Evolutionary conservation across 805 yeast genomes (phyloP), one percentile per base, ranked within the genome.

Genomic region (Kodamaea leandrae): DNA sequence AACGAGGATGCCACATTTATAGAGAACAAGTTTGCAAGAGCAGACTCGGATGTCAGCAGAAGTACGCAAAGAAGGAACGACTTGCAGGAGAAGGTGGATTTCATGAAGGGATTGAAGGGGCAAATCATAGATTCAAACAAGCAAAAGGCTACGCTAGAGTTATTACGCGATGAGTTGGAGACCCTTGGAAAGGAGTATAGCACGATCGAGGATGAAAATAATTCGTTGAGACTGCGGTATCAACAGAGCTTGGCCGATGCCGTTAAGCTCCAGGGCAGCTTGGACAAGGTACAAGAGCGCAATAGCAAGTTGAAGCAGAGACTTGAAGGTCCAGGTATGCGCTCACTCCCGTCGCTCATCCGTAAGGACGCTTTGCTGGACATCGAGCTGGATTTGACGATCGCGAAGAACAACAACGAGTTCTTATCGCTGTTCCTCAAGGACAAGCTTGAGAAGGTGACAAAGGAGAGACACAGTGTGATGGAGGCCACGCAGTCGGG

Each of bases 211-310:
- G 51, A 53, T 4, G 73, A 65, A 23, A 55, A 57, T 37, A 71
- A 67, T 15, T 20, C 38, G 0, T 44, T 54, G 3, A 52, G 72
- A 9, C 48, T 36, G 8, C 51, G 57, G 34, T 69, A 69, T 45
- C 74, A 69, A 43, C 49, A 50, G 8, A 52, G 52, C 30, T 67
- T 72, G 1, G 44, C 59, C 0, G 59, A 54, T 21, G 73, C 74
- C 1, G 65, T 60, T 1, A 57, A 54, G 26, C 46, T 56, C 9
- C 55, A 67, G 3, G 44, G 44, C 1, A 48, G 48, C 30, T 45
- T 67, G 5, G 46, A 37, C 4, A 39, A 38, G 6, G 43, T 57
- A 4, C 58, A 54, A 33, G 54, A 48, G 2, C 50, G 47, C 18
- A 55, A 57, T 30, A 21, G 14, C 0, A 43, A 41, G 28, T 47